phyloP scores from a whole-genome alignment of 1,139 yeast genomes.

The Candida labiduridarum region DNA sequence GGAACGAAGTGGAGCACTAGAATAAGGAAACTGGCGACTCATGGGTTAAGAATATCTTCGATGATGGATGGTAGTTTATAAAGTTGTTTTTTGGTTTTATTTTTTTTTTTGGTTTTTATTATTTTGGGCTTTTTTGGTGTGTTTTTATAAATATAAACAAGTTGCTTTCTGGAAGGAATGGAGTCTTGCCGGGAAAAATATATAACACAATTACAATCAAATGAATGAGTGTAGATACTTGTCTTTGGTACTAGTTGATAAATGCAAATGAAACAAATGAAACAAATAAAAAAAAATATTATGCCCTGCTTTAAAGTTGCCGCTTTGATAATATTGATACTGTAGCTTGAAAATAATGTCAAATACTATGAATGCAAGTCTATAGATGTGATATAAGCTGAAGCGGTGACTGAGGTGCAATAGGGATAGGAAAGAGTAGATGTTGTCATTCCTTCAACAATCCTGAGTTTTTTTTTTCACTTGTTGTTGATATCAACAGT shows the following conservation, averaged over 20 bases:
- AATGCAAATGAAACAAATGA: slow-evolving; percentile 1
- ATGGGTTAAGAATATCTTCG: slow-evolving; percentile 17
- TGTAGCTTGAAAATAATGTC: background rate
- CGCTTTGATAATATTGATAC: background rate
- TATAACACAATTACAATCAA: slow-evolving; percentile 5
- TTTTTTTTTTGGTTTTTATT: background rate
- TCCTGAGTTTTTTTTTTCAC: background rate
- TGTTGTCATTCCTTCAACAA: background rate
- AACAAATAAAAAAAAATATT: background rate
- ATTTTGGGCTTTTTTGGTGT: slow-evolving; percentile 8
- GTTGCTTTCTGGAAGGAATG: background rate
- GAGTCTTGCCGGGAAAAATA: background rate
- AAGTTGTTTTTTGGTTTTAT: slow-evolving; percentile 8
- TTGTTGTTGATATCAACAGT: slow-evolving; percentile 2
- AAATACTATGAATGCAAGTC: background rate
- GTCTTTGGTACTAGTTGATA: background rate
- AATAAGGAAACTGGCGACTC: slow-evolving; percentile 79
- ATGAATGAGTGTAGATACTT: slow-evolving; percentile 6
- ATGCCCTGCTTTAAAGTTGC: background rate
- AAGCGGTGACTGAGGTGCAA: slow-evolving; percentile 2
- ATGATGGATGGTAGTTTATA: background rate
- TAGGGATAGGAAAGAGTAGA: background rate
- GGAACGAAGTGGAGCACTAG: slow-evolving; percentile 96
- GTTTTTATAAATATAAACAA: background rate
- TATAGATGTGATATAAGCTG: background rate